Evolutionary conservation across 1,139 yeast genomes (phyloP), one percentile per base, ranked within the genome.

Genomic region (Saccharomyces hybrid): DNA sequence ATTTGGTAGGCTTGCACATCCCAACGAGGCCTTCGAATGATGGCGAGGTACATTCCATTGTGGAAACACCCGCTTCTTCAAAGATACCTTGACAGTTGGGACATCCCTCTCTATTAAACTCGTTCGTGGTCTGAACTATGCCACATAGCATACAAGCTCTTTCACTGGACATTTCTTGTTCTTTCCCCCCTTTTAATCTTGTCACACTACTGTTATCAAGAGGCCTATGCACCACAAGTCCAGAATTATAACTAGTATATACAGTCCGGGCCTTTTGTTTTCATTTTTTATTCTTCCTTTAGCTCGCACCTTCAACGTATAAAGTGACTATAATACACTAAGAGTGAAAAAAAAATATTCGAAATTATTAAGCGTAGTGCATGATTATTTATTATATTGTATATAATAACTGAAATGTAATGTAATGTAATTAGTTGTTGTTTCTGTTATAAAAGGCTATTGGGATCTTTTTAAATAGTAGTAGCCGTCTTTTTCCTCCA

Each of bases 101-200:
- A 71, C 99, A 93, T 9, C 98, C 98, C 26, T 82, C 81, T 55
- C 83, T 83, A 52, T 87, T 81, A 69, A 91, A 93, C 65, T 81
- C 80, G 73, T 69, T 62, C 1, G 67, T 62, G 12, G 70, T 61
- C 67, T 88, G 96, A 58, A 93, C 88, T 57, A 91, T 80, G 7
- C 97, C 99, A 72, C 99, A 93, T 58, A 93, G 80, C 96, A 93
- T 88, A 70, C 99, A 93, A 26, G 99, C 99, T 77, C 99, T 82
- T 63, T 93, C 96, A 29, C 87, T 78, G 72, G 69, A 62, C 61
- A 63, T 63, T 21, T 19, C 48, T 38, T 4, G 19, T 12, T 16
- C 24, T 38, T 4, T 28, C 19, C 14, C 21, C 24, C n/a, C 5
- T 26, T 19, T 4, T 14, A 14, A 12, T 9, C 12, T 16, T 16